phyloP scores from a whole-genome alignment of 345 rosid species.

The Firmiana major region DNA sequence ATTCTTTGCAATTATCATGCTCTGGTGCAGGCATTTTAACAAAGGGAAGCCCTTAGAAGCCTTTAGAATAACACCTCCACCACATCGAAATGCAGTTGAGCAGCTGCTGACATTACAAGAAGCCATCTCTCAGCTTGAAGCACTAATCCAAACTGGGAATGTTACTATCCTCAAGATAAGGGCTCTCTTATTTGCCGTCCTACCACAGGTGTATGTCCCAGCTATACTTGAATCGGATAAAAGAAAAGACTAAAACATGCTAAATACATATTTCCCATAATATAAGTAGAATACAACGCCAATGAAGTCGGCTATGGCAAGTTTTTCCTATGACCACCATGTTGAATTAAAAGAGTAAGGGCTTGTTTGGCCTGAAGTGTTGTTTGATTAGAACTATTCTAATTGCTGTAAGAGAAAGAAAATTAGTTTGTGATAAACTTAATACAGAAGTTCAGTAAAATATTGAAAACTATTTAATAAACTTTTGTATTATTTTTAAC shows the following conservation, averaged over 20 bases:
- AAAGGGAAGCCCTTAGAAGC: constrained; percentile 54
- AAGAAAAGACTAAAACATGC: background rate
- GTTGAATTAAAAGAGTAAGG: too few species aligned
- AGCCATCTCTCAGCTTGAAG: constrained; percentile 60
- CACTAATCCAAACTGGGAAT: constrained; percentile 71
- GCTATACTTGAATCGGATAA: constrained; percentile 3
- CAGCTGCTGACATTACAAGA: constrained; percentile 81
- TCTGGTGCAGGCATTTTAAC: constrained; percentile 53
- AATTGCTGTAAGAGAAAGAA: too few species aligned
- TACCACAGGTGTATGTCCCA: constrained; percentile 62
- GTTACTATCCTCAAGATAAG: constrained; percentile 79
- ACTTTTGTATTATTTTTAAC: too few species aligned
- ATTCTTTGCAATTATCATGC: constrained; percentile 54
- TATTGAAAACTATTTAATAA: too few species aligned
- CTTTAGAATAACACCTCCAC: constrained; percentile 60
- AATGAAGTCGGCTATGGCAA: too few species aligned
- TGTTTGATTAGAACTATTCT: too few species aligned
- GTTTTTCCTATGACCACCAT: too few species aligned
- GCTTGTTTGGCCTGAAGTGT: too few species aligned
- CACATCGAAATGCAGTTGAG: constrained; percentile 81
- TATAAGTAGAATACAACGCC: background rate
- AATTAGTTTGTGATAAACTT: too few species aligned
- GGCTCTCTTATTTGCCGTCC: constrained; percentile 72
- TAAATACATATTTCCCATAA: background rate
- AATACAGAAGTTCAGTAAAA: too few species aligned